Base-by-base conservation (phyloP, 2,329 filamentous ascomycete genomes). In the Hypoxylon sp. region DNA sequence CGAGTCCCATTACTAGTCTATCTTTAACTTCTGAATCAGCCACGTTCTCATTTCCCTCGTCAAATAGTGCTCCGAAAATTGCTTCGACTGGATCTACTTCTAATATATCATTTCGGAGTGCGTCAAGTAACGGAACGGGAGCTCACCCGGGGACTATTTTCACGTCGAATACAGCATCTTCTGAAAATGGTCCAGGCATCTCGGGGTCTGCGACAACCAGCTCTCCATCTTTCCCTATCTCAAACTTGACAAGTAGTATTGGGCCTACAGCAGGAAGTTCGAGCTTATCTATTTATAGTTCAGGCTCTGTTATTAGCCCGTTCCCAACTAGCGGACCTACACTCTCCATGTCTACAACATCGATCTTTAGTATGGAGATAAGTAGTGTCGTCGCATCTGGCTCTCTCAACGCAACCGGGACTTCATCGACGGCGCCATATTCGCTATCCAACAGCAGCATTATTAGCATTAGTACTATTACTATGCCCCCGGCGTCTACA, bases 311-410 rank as follows among this genome's bases (percentile, higher is more conserved):
- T 22, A 64, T 58, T 2, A 66, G 66, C 11, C 20, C 60, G 8
- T 69, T 66, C 25, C 48, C 68, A 55, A 59, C 40, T 6, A 70
- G 61, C 31, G 8, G 54, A 4, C 14, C 62, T 37, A 59, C 33
- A 14, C 44, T 10, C 14, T 50, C 56, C 25, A 13, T 22, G 11
- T 66, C 50, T 25, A 56, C 54, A 51, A 60, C 14, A 53, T 66
- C 55, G 11, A 35, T 30, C 31, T 71, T 66, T 6, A 70, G 58
- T 63, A 66, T 70, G 53, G 46, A 64, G 10, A 48, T 70, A 11
- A 78, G 70, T 42, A 77, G 75, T 20, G 22, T 76, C 37, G 65
- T 73, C 31, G 68, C 74, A 10, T 73, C 74, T n/a, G 75, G 74
- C 11, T 74, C 72, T 50, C 66, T 77, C 20, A 73, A 72, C 2